A percentile compares a stretch with the other conserved stretches of the same genome.
phyloP scores from a whole-genome alignment of 805 yeast genomes.

The Candida khao-thaluensis region DNA sequence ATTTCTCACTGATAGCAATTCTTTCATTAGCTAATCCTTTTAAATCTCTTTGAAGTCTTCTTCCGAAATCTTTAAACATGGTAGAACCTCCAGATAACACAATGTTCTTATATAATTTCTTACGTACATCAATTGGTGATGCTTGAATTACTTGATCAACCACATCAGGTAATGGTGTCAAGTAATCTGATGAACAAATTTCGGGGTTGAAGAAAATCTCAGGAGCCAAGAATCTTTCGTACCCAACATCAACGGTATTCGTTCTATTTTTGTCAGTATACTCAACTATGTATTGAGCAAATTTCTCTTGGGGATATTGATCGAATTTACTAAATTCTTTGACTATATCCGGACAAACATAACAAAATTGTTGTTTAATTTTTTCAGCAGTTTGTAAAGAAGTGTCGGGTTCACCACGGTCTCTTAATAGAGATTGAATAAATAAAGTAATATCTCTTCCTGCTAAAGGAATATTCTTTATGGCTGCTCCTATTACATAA shows the following conservation, averaged over 20 bases:
- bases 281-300: constrained; percentile 90
- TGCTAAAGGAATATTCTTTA: constrained; percentile 96
- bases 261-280: constrained; percentile 62
- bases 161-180: constrained; percentile 94
- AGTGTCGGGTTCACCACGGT: constrained; percentile 94
- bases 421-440: constrained; percentile 90
- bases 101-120: constrained; percentile 91
- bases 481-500: constrained; percentile 95
- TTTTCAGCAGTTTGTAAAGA: constrained; percentile 93
- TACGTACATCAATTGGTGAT: constrained; percentile 96
- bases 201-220: constrained; percentile 98
- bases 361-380: constrained; percentile 95
- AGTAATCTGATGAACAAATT: constrained; percentile 89
- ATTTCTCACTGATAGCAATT: constrained; percentile 74
- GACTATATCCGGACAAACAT: constrained; percentile 96
- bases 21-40: constrained; percentile 85
- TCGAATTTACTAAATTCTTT: constrained; percentile 95
- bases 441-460: constrained; percentile 96
- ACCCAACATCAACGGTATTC: constrained; percentile 82
- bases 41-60: constrained; percentile 94
- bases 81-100: constrained; percentile 98
- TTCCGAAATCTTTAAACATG: constrained; percentile 97
- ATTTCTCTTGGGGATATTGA: constrained; percentile 81
- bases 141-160: constrained; percentile 95
- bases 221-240: constrained; percentile 98